phyloP scores from a whole-genome alignment of 768 basidiomycete genomes.

The Kwoniella dendrophila region DNA sequence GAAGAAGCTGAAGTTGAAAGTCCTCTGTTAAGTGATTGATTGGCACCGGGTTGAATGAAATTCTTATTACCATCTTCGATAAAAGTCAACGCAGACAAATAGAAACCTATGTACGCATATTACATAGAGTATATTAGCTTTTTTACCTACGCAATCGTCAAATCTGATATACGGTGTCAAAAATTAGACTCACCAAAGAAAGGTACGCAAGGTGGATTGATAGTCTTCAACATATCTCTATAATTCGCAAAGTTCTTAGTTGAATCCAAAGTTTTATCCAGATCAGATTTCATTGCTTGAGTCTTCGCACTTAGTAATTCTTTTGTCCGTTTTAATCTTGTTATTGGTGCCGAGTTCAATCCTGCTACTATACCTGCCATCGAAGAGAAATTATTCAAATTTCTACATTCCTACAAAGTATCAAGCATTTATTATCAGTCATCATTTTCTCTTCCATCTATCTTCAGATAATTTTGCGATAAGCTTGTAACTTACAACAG shows the following conservation, averaged over 20 bases:
- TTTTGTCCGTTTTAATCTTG: slow-evolving; percentile 89
- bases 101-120: slow-evolving; percentile 80
- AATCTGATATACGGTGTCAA: neutral
- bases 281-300: slow-evolving; percentile 71
- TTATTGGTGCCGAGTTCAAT: slow-evolving; percentile 88
- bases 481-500: slow-evolving; percentile 53
- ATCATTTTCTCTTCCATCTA: neutral
- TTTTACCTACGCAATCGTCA: neutral
- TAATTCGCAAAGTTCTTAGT: slow-evolving; percentile 95
- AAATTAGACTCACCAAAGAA: slow-evolving; percentile 77
- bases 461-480: slow-evolving; percentile 1
- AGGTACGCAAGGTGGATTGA: slow-evolving; percentile 91
- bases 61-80: slow-evolving; percentile 96
- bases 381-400: slow-evolving; percentile 90
- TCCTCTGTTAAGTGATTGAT: neutral
- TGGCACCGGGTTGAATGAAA: slow-evolving; percentile 58
- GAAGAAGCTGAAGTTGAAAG: slow-evolving; percentile 35
- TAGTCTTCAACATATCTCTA: slow-evolving; percentile 74
- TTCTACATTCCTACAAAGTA: slow-evolving; percentile 72
- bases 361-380: slow-evolving; percentile 96
- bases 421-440: slow-evolving; percentile 6
- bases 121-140: neutral
- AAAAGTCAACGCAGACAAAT: slow-evolving; percentile 94
- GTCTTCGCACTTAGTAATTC: slow-evolving; percentile 78
- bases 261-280: slow-evolving; percentile 88